Evolutionary conservation across 2,329 filamentous ascomycete species (phyloP), one percentile per base, ranked within the genome.

Genomic region (Neonectria coccinea): DNA sequence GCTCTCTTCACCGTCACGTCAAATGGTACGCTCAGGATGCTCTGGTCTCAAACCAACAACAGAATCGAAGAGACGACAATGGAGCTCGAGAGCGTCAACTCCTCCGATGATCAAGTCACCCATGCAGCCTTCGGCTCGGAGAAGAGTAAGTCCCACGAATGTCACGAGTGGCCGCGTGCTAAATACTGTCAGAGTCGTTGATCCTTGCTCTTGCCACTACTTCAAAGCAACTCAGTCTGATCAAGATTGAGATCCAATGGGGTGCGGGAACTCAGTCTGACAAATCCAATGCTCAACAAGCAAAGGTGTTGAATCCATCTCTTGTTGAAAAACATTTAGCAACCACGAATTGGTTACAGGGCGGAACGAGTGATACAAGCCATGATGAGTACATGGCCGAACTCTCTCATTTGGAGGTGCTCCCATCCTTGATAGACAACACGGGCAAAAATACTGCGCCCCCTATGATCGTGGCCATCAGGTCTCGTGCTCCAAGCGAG

Each of bases 121-220:
- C 93, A 97, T 79, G 92, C 92, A 11, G 87, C 92, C 42, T 83
- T 94, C 66, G 87, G 90, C 63, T 88, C 91, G 3, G 92, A 94
- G 59, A 92, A 90, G 78, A 89, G 92, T 92, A 79, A 74, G 82
- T 73, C 12, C 8, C 10, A 4, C 14, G 6, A 14, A 8, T 3
- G 9, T 25, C 20, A 14, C 27, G 27, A 16, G 45, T 29, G 4
- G 36, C 8, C 27, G 7, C 4, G 18, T 33, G 25, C 68, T 75
- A 48, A 86, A 70, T 16, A n/a, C 39, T 3, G 74, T 69, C 31
- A 83, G 79, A 81, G 64, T 83, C 83, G 48, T 79, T 94, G 16
- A 79, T 92, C 39, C 83, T 93, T 45, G 89, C 87, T 6, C 83
- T 92, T 63, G 88, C 90, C 58, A 92, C 92, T 22, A 84, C 88